phyloP scores from a whole-genome alignment of 352 stramenopile genomes.

The Globisporangium rhizosaccharum region DNA sequence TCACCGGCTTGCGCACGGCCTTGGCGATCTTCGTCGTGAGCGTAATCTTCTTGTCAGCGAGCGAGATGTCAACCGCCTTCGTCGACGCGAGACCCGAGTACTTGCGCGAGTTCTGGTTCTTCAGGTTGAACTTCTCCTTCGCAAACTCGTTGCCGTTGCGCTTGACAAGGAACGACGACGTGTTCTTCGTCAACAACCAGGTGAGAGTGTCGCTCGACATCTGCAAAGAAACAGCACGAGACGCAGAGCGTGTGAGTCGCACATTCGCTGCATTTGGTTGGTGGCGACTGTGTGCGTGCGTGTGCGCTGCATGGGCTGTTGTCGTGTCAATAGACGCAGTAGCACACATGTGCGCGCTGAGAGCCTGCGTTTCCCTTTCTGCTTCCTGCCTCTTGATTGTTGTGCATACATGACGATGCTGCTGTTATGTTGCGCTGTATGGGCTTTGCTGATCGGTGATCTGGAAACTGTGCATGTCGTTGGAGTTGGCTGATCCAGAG shows the following conservation, averaged over 20 bases:
- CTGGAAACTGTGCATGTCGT: too few species aligned
- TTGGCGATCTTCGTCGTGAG: conserved; percentile 83
- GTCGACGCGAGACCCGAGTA: conserved; percentile 93
- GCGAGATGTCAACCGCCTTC: conserved; percentile 91
- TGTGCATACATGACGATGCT: too few species aligned
- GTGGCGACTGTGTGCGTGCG: background rate
- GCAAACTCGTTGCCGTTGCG: conserved; percentile 87
- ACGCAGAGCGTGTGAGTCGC: background rate
- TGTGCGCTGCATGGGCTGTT: background rate
- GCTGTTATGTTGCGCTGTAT: too few species aligned
- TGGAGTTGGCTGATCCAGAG: too few species aligned
- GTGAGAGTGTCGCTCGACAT: conserved; percentile 93
- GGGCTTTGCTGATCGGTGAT: too few species aligned
- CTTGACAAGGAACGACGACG: conserved; percentile 96
- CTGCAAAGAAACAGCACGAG: conserved; percentile 19
- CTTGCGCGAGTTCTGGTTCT: conserved; percentile 94
- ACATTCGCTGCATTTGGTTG: too few species aligned
- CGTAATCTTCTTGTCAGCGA: conserved; percentile 85
- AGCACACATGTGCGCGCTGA: too few species aligned
- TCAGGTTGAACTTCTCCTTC: conserved; percentile 94
- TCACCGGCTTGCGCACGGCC: conserved; percentile 59
- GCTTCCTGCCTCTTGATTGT: too few species aligned
- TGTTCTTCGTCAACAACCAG: conserved; percentile 96
- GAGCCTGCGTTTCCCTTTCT: too few species aligned
- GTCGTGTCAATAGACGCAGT: too few species aligned